Conservation (phyloP, 2,329 filamentous ascomycete species). For the Neocatenulostroma microsporum region DNA sequence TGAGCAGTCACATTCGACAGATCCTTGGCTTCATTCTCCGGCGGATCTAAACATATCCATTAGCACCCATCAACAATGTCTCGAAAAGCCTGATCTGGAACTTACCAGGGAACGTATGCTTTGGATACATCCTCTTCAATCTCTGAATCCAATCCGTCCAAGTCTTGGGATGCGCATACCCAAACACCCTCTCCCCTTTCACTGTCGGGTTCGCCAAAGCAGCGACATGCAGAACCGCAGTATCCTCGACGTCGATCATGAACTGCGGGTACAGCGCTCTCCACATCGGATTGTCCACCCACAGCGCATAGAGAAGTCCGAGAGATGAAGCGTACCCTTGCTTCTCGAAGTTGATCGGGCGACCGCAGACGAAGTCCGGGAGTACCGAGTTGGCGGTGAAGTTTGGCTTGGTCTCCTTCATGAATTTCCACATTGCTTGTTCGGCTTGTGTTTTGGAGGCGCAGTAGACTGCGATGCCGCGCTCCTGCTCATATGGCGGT, state of each 20-base stretch:
- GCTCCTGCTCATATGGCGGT: slow-evolving; percentile 20
- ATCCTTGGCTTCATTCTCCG: slow-evolving; percentile 18
- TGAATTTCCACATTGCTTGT: slow-evolving; percentile 37
- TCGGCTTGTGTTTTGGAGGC: slow-evolving; percentile 40
- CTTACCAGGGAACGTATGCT: slow-evolving; percentile 27
- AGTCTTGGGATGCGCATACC: slow-evolving; percentile 41
- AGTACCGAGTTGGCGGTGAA: slow-evolving; percentile 36
- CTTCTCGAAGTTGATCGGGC: slow-evolving; percentile 6
- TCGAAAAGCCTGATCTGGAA: no score
- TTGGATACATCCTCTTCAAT: slow-evolving; percentile 33
- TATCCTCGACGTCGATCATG: slow-evolving; percentile 40
- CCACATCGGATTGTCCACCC: slow-evolving; percentile 3
- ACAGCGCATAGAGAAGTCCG: slow-evolving; percentile 4
- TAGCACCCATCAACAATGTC: no score
- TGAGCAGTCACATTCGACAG: slow-evolving; percentile 19
- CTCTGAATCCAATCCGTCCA: slow-evolving; percentile 39
- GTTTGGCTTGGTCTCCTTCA: slow-evolving; percentile 33
- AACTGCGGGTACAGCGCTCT: slow-evolving; percentile 19
- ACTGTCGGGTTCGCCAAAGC: slow-evolving; percentile 42
- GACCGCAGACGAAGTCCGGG: slow-evolving; percentile 12
- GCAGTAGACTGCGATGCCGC: slow-evolving; percentile 29
- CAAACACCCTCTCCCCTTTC: slow-evolving; percentile 46
- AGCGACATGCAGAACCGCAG: slow-evolving; percentile 44
- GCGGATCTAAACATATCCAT: no score
- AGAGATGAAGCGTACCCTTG: neutral